Conservation (phyloP, 495 filamentous ascomycete genomes). For the Immersiella caudata region DNA sequence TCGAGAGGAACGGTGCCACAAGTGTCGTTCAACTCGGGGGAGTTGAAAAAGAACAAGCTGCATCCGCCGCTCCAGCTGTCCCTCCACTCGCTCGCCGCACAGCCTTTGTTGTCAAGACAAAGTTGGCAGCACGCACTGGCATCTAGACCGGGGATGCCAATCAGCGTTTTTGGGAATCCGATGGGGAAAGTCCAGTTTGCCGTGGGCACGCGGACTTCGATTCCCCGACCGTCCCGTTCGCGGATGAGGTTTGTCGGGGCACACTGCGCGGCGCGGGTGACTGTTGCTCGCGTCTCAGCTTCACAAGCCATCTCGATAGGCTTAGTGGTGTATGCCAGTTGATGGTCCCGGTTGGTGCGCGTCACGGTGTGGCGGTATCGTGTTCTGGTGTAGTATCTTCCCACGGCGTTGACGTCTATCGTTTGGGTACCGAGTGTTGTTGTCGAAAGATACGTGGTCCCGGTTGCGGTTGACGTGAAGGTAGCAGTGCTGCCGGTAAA, state of each 20-base stretch:
- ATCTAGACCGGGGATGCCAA: slow-evolving; percentile 21
- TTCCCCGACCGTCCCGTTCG: slow-evolving; percentile 19
- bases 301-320: neutral
- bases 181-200: slow-evolving; percentile 19
- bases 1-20: slow-evolving; percentile 19
- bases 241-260: slow-evolving; percentile 22
- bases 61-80: slow-evolving; percentile 15
- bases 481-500: slow-evolving; percentile 19
- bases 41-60: slow-evolving; percentile 20
- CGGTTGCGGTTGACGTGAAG: slow-evolving; percentile 18
- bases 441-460: slow-evolving; percentile 16
- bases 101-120: slow-evolving; percentile 21
- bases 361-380: slow-evolving; percentile 17
- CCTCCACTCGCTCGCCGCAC: slow-evolving; percentile 24
- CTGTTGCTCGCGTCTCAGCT: slow-evolving; percentile 10
- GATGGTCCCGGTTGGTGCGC: slow-evolving; percentile 16
- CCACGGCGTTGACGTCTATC: neutral
- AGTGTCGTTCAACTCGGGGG: slow-evolving; percentile 9
- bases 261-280: slow-evolving; percentile 19
- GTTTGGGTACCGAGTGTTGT: slow-evolving; percentile 13
- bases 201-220: slow-evolving; percentile 13
- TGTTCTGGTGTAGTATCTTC: slow-evolving; percentile 13
- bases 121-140: slow-evolving; percentile 25
- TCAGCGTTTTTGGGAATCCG: slow-evolving; percentile 15
- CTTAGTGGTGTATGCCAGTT: slow-evolving; percentile 20